phyloP scores from a whole-genome alignment of 2,329 filamentous ascomycete species.

The Periconia sp. region DNA sequence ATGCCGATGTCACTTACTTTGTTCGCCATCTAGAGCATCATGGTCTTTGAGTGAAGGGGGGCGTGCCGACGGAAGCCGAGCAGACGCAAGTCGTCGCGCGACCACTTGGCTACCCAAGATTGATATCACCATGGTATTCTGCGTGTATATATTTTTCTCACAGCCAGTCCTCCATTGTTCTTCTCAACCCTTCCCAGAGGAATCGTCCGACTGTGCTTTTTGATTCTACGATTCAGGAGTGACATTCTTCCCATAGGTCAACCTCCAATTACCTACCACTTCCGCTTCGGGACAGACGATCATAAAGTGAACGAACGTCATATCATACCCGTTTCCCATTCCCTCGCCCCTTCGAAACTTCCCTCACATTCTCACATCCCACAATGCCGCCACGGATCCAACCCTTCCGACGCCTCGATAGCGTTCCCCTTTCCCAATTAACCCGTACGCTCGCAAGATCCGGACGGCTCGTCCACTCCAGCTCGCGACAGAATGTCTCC shows the following conservation, averaged over 20 bases:
- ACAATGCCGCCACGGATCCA: constrained; percentile 26
- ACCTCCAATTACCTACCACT: not conserved
- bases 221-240: not conserved
- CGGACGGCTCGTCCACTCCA: constrained; percentile 33
- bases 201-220: not conserved
- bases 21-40: not conserved
- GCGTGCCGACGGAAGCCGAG: not conserved
- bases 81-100: not conserved
- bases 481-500: constrained; percentile 32
- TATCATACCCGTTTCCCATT: not conserved
- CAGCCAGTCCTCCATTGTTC: not conserved
- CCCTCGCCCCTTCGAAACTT: not conserved
- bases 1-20: not conserved
- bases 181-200: not conserved
- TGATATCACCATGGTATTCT: not conserved
- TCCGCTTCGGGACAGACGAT: not conserved
- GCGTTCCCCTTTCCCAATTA: constrained; percentile 21
- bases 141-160: not conserved
- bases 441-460: constrained; percentile 20
- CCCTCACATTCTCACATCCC: not conserved
- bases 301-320: not conserved
- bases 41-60: not conserved
- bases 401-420: constrained; percentile 24
- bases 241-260: too few relatives aligned
- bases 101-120: not conserved